Evolutionary conservation across 208 protist genomes (phyloP).

Genomic region (Trichomonas tenax): DNA sequence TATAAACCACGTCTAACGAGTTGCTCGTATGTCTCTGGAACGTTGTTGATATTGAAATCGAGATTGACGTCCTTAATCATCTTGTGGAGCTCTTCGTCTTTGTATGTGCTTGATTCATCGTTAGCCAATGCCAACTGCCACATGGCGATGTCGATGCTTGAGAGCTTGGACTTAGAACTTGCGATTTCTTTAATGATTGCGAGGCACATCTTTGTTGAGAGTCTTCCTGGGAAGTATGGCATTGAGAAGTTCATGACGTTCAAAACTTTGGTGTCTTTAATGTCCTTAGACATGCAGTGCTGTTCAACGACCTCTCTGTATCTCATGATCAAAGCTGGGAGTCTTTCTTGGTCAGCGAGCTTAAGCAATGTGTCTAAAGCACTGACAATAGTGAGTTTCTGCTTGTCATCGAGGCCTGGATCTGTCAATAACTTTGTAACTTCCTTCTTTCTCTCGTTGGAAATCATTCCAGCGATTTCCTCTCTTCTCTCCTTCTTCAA

Average conservation of each 20-base stretch:
- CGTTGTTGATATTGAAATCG: not conserved
- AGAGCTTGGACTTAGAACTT: not conserved
- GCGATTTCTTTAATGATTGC: not conserved
- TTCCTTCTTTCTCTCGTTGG: not conserved
- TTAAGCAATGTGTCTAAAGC: not conserved
- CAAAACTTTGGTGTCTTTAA: not conserved
- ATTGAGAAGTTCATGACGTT: not conserved
- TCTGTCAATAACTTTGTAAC: not conserved
- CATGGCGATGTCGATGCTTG: not conserved
- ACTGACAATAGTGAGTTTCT: not conserved
- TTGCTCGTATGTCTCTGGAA: not conserved
- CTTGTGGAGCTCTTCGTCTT: not conserved
- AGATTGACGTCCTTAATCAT: not conserved
- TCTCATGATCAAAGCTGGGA: not conserved
- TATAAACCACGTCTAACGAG: not conserved
- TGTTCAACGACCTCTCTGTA: not conserved
- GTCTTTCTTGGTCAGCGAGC: not conserved
- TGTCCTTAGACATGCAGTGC: not conserved
- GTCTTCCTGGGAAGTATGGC: not conserved
- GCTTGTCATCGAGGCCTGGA: not conserved
- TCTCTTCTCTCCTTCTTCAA: not conserved
- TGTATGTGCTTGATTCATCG: not conserved
- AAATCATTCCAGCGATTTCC: not conserved
- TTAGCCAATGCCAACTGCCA: not conserved
- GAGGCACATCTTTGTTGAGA: not conserved